Evolutionary conservation across 2,329 filamentous ascomycete genomes (phyloP).

Genomic region (Chrysoporthe deuterocubensis): DNA sequence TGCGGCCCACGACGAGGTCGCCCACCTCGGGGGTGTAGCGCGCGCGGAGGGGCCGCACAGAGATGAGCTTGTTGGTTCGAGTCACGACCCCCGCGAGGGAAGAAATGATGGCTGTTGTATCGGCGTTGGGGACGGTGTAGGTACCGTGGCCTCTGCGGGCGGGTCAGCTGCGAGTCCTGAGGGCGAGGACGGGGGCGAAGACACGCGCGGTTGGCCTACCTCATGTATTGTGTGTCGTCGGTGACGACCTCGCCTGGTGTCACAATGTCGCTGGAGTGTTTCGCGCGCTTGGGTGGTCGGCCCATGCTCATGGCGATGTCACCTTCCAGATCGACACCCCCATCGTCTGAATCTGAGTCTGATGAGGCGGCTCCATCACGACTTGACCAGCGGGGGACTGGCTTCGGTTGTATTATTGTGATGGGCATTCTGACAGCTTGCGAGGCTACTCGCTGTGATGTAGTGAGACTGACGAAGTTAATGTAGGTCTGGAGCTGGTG

Average conservation of each 20-base stretch:
- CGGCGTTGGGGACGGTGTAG: conserved; percentile 61
- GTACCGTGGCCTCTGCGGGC: conserved; percentile 83
- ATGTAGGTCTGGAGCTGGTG: neutral
- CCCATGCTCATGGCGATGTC: conserved; percentile 46
- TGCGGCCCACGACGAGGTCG: conserved; percentile 90
- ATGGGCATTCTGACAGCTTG: conserved; percentile 35
- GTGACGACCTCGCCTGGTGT: conserved; percentile 91
- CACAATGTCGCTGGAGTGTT: conserved; percentile 61
- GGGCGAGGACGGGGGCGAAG: too few relatives aligned
- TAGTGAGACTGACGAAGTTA: neutral
- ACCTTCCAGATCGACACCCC: conserved; percentile 44
- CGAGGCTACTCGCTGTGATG: neutral
- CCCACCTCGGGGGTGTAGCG: conserved; percentile 96
- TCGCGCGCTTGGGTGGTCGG: conserved; percentile 45
- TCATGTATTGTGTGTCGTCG: conserved; percentile 95
- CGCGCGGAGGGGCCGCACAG: conserved; percentile 85
- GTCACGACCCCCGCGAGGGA: conserved; percentile 89
- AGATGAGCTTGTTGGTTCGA: conserved; percentile 96
- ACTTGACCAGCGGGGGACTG: conserved; percentile 27
- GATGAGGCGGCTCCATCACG: conserved; percentile 29
- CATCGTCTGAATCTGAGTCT: conserved; percentile 43
- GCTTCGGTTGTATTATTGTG: conserved; percentile 37
- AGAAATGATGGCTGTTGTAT: conserved; percentile 74
- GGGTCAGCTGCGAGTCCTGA: neutral
- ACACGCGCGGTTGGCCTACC: conserved; percentile 45